Evolutionary conservation across 495 filamentous ascomycete genomes (phyloP).

Genomic region (Chlorociboria aeruginascens): DNA sequence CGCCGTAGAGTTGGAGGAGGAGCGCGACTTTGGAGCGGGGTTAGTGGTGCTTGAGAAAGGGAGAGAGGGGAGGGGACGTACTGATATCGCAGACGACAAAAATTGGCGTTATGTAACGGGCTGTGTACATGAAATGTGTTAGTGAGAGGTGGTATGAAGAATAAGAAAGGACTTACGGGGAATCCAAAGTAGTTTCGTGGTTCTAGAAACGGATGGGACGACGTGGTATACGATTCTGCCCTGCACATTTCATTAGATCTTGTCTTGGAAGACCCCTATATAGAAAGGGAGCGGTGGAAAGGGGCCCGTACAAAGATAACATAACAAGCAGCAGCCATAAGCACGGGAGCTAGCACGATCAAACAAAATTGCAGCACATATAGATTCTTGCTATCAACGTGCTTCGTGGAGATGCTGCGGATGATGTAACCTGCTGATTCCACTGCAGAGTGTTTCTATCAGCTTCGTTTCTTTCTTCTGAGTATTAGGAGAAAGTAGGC

Average conservation of each 20-base stretch:
- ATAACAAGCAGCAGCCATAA: slow-evolving; percentile 28
- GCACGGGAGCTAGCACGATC: slow-evolving; percentile 25
- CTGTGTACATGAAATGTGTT: no score
- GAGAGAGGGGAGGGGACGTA: not conserved
- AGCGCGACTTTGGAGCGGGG: slow-evolving; percentile 16
- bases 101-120: slow-evolving; percentile 30
- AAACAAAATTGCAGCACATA: slow-evolving; percentile 25
- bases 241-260: not conserved
- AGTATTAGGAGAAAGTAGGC: slow-evolving; percentile 1
- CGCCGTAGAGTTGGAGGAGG: slow-evolving; percentile 24
- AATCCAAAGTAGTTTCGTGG: slow-evolving; percentile 32
- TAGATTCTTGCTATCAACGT: slow-evolving; percentile 21
- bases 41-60: not conserved
- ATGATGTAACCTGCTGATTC: slow-evolving; percentile 34
- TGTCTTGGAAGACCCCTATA: no score
- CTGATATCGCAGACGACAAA: slow-evolving; percentile 26
- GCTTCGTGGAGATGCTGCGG: slow-evolving; percentile 25
- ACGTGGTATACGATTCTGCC: slow-evolving; percentile 30
- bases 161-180: slow-evolving; percentile 13
- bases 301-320: slow-evolving; percentile 22
- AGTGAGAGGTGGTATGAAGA: no score
- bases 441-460: slow-evolving; percentile 20
- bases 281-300: not conserved
- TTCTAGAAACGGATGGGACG: slow-evolving; percentile 27
- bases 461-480: not conserved